Evolutionary conservation across 2,329 filamentous ascomycete genomes (phyloP), one percentile per base, ranked within the genome.

Genomic region (Didymella exigua): DNA sequence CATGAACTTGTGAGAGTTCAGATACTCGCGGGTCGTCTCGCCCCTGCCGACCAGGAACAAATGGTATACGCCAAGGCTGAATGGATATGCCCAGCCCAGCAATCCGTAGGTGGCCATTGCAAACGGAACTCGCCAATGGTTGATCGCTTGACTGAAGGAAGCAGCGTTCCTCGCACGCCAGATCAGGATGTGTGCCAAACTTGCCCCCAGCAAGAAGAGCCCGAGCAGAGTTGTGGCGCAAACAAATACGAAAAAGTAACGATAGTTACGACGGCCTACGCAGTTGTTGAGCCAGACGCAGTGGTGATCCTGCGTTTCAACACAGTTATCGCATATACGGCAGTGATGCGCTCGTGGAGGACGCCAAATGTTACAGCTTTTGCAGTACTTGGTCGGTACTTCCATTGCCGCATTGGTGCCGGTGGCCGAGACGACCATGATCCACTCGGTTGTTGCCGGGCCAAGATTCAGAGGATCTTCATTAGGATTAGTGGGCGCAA

Each of bases 251-350:
- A 98, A 97, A 77, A 99, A 99, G 76, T 93, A 98, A 60, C 95
- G 91, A 78, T 99, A 99, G 78, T 99, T 99, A 67, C 95, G 90
- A 62, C 93, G 89, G 37, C 95, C 95, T 44, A 99, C 89, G 67
- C 95, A 99, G 75, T 99, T 99, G 78, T 99, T 99, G 60, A 99
- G 85, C 95, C 95, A 99, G 14, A 98, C 93, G 70, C 95, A 99
- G 76, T 99, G 95, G 71, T 99, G 95, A 70, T 99, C 95, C 64
- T 97, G 91, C 0, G 92, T 96, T 76, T 99, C 95, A 56, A 99
- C 86, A 74, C 95, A 99, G 75, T 96, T 97, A 77, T 99, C 93
- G 77, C 95, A 99, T 24, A 96, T 84, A 53, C 95, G 90, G 77
- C 95, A 99, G 77, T 99, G 95, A 72, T 99, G 96, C 54, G 91